phyloP scores from a whole-genome alignment of 768 basidiomycete species.

The Russula ochroleuca region DNA sequence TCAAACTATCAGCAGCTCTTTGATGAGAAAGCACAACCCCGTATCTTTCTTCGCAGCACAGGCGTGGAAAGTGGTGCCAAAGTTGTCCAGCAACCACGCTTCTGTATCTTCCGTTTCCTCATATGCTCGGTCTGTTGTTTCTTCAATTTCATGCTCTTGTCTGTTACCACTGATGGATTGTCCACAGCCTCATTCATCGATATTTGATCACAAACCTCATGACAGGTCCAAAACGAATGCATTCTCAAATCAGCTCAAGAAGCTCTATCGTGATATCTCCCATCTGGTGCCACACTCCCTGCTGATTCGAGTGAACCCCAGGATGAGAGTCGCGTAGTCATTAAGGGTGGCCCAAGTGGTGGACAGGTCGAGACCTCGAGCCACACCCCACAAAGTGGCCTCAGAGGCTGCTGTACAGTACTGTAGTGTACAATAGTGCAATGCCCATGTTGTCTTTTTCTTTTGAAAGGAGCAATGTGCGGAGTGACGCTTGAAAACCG shows the following conservation, averaged over 20 bases:
- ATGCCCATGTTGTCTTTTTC: too few species aligned
- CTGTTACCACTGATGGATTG: constrained; percentile 67
- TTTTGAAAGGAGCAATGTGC: too few species aligned
- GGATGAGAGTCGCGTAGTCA: constrained; percentile 41
- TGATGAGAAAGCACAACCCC: constrained; percentile 89
- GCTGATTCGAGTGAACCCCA: constrained; percentile 56
- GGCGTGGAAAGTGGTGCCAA: constrained; percentile 49
- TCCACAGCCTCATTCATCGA: constrained; percentile 58
- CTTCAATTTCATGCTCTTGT: constrained; percentile 67
- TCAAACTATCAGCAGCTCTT: constrained; percentile 57
- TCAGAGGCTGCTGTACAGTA: too few species aligned
- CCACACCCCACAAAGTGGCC: too few species aligned
- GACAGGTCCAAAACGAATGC: constrained; percentile 54
- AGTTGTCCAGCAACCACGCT: constrained; percentile 63
- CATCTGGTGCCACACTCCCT: constrained; percentile 61
- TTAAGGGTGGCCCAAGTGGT: constrained; percentile 26
- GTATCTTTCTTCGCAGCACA: constrained; percentile 67
- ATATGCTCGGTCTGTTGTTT: constrained; percentile 62
- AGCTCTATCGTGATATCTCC: constrained; percentile 78
- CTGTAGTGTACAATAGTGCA: too few species aligned
- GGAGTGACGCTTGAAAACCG: too few species aligned
- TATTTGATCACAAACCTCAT: constrained; percentile 54
- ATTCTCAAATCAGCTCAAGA: constrained; percentile 71
- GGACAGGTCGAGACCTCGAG: too few species aligned
- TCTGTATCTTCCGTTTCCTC: constrained; percentile 61